phyloP scores from a whole-genome alignment of 768 basidiomycete species.

The Lactarius sanguifluus region DNA sequence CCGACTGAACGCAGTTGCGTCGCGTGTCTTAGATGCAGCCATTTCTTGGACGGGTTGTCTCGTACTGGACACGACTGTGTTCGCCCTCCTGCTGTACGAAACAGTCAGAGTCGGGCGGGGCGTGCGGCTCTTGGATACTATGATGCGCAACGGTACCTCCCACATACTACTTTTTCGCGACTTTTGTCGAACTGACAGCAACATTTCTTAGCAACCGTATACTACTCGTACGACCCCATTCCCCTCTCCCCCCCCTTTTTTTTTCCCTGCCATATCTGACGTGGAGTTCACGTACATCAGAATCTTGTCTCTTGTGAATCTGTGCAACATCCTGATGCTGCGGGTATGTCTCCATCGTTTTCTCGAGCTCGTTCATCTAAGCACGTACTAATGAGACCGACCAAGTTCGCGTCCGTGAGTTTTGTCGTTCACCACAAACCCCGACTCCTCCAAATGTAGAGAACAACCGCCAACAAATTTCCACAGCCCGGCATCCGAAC shows the following conservation, averaged over 20 bases:
- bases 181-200: not conserved
- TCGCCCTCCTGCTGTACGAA: constrained; percentile 4
- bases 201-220: constrained; percentile 2
- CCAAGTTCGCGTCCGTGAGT: constrained; percentile 11
- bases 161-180: not conserved
- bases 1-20: not conserved
- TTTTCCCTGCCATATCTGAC: not conserved
- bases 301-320: not conserved
- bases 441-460: not conserved
- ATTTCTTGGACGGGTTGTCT: constrained; percentile 5
- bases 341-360: not conserved
- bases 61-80: not conserved
- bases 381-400: not conserved
- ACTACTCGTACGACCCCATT: constrained; percentile 6
- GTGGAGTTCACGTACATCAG: not conserved
- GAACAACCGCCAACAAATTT: not conserved
- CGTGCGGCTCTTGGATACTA: not conserved
- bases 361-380: not conserved
- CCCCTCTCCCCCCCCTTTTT: too few relatives aligned
- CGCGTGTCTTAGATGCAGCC: not conserved
- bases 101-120: not conserved
- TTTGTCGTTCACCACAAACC: not conserved
- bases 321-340: constrained; percentile 6
- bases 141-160: constrained; percentile 4
- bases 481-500: not conserved